A percentile compares a stretch with the other conserved stretches of the same genome.
Conservation (phyloP, 495 filamentous ascomycete genomes). For the Neurospora sublineolata region DNA sequence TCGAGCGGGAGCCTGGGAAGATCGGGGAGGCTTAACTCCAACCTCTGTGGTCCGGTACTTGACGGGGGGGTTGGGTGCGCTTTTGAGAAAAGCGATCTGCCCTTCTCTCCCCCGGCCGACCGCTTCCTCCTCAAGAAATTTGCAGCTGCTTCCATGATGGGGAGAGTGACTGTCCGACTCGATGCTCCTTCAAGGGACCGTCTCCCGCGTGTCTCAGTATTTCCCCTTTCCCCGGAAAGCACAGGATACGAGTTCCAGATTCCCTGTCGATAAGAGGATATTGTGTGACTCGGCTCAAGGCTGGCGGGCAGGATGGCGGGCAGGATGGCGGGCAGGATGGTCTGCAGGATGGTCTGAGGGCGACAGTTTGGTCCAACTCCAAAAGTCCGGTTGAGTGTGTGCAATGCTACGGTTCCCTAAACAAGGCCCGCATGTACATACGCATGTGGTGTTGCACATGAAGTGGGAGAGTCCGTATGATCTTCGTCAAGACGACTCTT, state of each 20-base stretch:
- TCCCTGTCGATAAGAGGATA: not conserved
- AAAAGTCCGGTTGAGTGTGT: not conserved
- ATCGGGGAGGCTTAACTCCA: not conserved
- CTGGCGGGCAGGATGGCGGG: not conserved
- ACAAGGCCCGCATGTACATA: conserved; percentile 8
- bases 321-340: not conserved
- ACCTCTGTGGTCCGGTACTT: not conserved
- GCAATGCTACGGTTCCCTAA: not conserved
- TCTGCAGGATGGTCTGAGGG: not conserved
- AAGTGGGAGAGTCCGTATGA: not conserved
- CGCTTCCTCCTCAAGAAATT: not conserved
- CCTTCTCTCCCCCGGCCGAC: conserved; percentile 3
- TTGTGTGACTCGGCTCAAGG: not conserved
- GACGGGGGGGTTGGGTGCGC: conserved; percentile 23
- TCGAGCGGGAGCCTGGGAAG: not conserved
- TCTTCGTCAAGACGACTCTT: not conserved
- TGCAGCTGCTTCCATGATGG: conserved; percentile 15
- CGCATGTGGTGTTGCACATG: conserved; percentile 17
- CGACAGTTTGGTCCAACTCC: not conserved
- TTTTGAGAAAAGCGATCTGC: conserved; percentile 27
- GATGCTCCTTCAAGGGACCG: not conserved
- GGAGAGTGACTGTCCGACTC: not conserved
- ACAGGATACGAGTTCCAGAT: not conserved
- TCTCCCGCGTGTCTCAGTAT: conserved; percentile 1
- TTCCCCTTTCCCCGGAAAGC: conserved; percentile 9